Base-by-base conservation (phyloP, 1,284 basidiomycete species). In the Trametes hirsuta region DNA sequence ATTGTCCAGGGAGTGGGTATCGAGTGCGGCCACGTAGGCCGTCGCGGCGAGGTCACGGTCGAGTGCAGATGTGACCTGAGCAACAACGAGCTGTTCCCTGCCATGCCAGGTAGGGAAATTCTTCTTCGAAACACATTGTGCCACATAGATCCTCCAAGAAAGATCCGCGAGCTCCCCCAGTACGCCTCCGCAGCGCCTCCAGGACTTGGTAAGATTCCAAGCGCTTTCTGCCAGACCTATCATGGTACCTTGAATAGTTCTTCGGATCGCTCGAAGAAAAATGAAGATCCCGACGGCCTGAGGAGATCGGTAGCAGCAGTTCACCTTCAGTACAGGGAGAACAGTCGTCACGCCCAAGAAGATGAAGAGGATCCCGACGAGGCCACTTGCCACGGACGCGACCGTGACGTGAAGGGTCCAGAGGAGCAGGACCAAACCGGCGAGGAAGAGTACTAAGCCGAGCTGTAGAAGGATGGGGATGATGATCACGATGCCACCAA, bases 381-480 rank as follows among this genome's bases (percentile, higher is more conserved):
- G 58, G 4, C 48, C 53, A 22, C 51, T 55, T 18, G 52, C 52
- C 12, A 63, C 53, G 6, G 40, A 41, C 5, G 64, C 59, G 35
- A 66, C 58, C 2, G 57, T 51, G 10, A 30, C 49, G 34, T 63
- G 51, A 30, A 68, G 42, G 18, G 60, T 47, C 62, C 58, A 66
- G 11, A 64, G 54, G 22, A 66, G 50, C 5, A 62, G 41, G 36
- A 65, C 48, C 2, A 68, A 58, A 4, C 65, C 65, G 35, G 37
- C 40, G 45, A 66, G 58, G 59, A 66, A 66, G 22, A 66, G 56
- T 8, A 61, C 18, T 25, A 66, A 51, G 9, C 62, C 50, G 44
- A 58, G 25, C 39, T 64, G 53, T 24, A 67, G 41, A n/a, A 68
- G 55, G 15, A 62, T 40, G 21, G 64, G 66, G 25, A 66, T 53